Evolutionary conservation across 108 stramenopile species (phyloP).

Genomic region (Nannochloropsis gaditana): DNA sequence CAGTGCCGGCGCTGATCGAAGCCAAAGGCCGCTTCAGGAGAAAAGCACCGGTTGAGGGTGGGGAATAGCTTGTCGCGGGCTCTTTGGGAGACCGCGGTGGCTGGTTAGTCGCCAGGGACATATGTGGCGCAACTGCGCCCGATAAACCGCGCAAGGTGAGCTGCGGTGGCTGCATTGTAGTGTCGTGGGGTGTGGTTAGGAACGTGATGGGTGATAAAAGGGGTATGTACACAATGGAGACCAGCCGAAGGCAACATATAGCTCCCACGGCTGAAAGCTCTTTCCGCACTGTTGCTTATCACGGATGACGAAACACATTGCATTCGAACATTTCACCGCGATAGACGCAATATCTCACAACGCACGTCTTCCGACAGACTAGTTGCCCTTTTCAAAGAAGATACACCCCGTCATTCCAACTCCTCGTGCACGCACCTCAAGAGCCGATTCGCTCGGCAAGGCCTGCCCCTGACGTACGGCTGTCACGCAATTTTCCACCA

Average conservation of each 20-base stretch:
- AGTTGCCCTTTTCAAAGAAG: not conserved
- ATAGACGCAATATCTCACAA: no score
- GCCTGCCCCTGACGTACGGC: constrained; percentile 16
- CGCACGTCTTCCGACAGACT: no score
- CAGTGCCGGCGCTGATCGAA: not conserved
- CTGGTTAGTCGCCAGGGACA: not conserved
- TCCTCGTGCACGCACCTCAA: not conserved
- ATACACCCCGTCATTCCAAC: not conserved
- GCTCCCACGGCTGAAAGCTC: no score
- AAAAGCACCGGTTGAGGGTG: not conserved
- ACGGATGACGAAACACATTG: no score
- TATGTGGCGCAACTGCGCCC: constrained; percentile 3
- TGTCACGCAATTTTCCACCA: not conserved
- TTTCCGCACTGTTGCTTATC: no score
- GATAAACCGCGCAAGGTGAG: constrained; percentile 17
- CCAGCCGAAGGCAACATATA: no score
- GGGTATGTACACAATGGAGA: no score
- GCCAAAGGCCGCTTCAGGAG: constrained; percentile 12
- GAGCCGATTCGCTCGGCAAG: not conserved
- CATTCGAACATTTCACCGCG: no score
- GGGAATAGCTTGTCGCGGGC: not conserved
- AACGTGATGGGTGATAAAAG: not conserved
- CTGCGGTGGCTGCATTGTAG: not conserved
- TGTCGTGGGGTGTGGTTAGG: not conserved
- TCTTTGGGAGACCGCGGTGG: not conserved